Conservation (phyloP, 2,329 filamentous ascomycete genomes). For the Microdochium nivale region DNA sequence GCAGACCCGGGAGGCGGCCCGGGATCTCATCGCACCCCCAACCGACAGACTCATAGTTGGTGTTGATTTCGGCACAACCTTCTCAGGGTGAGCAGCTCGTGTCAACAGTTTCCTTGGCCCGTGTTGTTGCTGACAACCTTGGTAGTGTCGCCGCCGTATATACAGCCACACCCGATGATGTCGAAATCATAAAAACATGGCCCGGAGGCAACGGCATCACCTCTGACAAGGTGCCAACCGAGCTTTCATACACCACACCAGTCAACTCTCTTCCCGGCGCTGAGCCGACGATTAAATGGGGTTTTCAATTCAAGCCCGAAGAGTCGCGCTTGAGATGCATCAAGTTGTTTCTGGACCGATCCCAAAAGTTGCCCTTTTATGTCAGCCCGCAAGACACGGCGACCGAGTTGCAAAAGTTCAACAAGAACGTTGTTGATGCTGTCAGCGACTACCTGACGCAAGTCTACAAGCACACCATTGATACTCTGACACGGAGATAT, state of each 20-base stretch:
- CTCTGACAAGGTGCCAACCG: conserved; percentile 79
- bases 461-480: conserved; percentile 70
- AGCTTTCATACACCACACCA: conserved; percentile 55
- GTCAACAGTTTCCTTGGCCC: not conserved
- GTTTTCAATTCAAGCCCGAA: conserved; percentile 73
- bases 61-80: conserved; percentile 80
- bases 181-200: conserved; percentile 81
- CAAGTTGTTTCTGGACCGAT: conserved; percentile 75
- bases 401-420: conserved; percentile 63
- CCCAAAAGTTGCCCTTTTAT: conserved; percentile 73
- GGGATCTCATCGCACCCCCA: conserved; percentile 37
- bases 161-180: conserved; percentile 66
- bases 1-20: conserved; percentile 45
- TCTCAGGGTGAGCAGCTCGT: conserved; percentile 52
- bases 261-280: conserved; percentile 26
- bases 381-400: conserved; percentile 71
- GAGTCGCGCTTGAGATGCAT: conserved; percentile 71
- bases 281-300: conserved; percentile 58
- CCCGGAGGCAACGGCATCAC: conserved; percentile 78
- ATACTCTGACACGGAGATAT: conserved; percentile 64
- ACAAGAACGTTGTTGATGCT: conserved; percentile 71
- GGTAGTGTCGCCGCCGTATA: conserved; percentile 62
- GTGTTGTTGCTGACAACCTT: conserved; percentile 2
- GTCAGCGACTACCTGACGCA: conserved; percentile 73
- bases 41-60: conserved; percentile 66